phyloP scores from a whole-genome alignment of 768 basidiomycete species.

The Podaxis rugospora region DNA sequence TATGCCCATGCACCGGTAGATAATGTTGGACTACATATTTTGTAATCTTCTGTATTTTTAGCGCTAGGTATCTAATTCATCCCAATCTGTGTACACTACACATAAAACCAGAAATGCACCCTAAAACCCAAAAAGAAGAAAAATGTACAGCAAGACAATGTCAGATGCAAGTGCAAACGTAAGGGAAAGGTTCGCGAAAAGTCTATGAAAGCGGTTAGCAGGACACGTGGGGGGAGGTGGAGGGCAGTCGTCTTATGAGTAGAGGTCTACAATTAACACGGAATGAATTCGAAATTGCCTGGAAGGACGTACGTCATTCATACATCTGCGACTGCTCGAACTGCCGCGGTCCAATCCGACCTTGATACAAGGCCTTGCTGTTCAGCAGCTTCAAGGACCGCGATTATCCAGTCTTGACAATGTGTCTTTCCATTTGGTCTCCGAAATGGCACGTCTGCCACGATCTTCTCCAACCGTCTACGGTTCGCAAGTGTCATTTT shows the following conservation, averaged over 20 bases:
- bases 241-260: not conserved
- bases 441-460: not conserved
- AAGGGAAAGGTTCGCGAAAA: not conserved
- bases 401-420: constrained; percentile 9
- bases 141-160: not conserved
- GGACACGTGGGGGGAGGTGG: not conserved
- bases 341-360: constrained; percentile 6
- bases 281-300: not conserved
- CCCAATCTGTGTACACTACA: constrained; percentile 1
- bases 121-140: constrained; percentile 6
- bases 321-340: constrained; percentile 2
- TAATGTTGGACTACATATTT: not conserved
- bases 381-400: constrained; percentile 10
- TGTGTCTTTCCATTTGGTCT: constrained; percentile 7
- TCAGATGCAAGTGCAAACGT: not conserved
- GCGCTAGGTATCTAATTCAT: constrained; percentile 3
- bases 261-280: not conserved
- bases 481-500: constrained; percentile 7
- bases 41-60: constrained; percentile 6
- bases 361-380: constrained; percentile 6
- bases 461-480: constrained; percentile 9
- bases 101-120: not conserved
- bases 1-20: constrained; percentile 15
- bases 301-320: constrained; percentile 3
- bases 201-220: not conserved